phyloP scores from a whole-genome alignment of 2,329 filamentous ascomycete genomes.

The Phoma sp. region DNA sequence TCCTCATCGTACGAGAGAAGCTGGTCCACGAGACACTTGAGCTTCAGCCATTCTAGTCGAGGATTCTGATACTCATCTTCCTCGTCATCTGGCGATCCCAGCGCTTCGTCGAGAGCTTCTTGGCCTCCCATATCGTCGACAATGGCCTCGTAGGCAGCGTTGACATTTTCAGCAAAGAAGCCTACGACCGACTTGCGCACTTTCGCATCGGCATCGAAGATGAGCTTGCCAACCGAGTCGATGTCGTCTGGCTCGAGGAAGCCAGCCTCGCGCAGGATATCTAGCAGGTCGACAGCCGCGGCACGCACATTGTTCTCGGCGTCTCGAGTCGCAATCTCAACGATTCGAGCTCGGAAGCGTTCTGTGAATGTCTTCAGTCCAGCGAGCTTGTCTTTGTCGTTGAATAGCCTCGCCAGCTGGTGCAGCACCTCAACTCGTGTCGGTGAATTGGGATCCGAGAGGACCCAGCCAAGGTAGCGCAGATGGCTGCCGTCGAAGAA shows the following conservation, averaged over 20 bases:
- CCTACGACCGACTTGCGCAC: constrained; percentile 87
- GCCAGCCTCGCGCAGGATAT: constrained; percentile 80
- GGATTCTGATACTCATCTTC: constrained; percentile 77
- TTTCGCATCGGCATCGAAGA: constrained; percentile 84
- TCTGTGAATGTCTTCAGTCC: constrained; percentile 90
- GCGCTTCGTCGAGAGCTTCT: constrained; percentile 75
- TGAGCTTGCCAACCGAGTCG: constrained; percentile 82
- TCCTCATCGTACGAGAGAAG: constrained; percentile 81
- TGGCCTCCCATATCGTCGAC: constrained; percentile 84
- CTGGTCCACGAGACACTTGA: constrained; percentile 88
- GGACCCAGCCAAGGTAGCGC: constrained; percentile 92
- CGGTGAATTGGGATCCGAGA: constrained; percentile 78
- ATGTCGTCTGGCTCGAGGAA: constrained; percentile 91
- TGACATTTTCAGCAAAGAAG: constrained; percentile 89
- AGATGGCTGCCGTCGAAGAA: constrained; percentile 93
- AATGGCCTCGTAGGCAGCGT: constrained; percentile 79
- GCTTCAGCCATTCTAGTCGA: constrained; percentile 83
- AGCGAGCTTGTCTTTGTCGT: constrained; percentile 76
- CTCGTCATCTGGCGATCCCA: constrained; percentile 73
- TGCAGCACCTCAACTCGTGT: constrained; percentile 86
- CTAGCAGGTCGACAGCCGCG: constrained; percentile 79
- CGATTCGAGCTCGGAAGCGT: constrained; percentile 81
- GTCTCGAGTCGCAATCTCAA: constrained; percentile 92
- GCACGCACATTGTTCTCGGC: constrained; percentile 81
- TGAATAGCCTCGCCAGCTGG: constrained; percentile 81